A percentile compares a stretch with the other conserved stretches of the same genome.
These are phyloP conservation scores for Vaccinium vitisidaea DNA, from an alignment of 148 eudicot species.

Conservation along the genomic window DNA sequence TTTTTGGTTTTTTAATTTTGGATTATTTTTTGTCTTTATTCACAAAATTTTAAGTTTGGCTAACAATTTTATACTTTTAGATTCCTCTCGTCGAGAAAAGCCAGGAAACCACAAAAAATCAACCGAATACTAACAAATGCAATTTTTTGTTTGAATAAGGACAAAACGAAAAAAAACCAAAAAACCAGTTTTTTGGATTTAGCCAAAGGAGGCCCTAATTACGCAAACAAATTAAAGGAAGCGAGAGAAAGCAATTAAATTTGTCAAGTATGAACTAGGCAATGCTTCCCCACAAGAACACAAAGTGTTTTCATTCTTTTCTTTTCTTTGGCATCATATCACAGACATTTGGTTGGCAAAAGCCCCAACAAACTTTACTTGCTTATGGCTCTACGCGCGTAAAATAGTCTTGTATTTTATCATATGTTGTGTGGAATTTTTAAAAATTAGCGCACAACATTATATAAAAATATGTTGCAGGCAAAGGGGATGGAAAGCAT, in stretches of 20 bases:
- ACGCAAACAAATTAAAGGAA: not conserved
- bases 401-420: not conserved
- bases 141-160: too few relatives aligned
- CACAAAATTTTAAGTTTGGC: too few relatives aligned
- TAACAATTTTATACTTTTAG: too few relatives aligned
- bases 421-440: not conserved
- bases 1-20: too few relatives aligned
- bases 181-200: too few relatives aligned
- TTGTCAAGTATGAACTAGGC: slow-evolving; percentile 9
- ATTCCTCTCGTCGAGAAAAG: too few relatives aligned
- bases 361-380: not conserved
- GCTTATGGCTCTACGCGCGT: not conserved
- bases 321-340: not conserved
- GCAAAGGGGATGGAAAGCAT: not conserved
- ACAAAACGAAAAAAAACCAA: too few relatives aligned
- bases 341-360: slow-evolving; percentile 9
- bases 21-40: too few relatives aligned
- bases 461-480: not conserved
- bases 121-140: too few relatives aligned
- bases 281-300: slow-evolving; percentile 10
- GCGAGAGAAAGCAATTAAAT: not conserved
- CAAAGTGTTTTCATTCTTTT: not conserved
- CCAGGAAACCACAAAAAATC: too few relatives aligned
- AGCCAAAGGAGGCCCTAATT: too few relatives aligned
- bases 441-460: not conserved